phyloP scores from a whole-genome alignment of 208 protist genomes.

The Leishmania braziliensis region DNA sequence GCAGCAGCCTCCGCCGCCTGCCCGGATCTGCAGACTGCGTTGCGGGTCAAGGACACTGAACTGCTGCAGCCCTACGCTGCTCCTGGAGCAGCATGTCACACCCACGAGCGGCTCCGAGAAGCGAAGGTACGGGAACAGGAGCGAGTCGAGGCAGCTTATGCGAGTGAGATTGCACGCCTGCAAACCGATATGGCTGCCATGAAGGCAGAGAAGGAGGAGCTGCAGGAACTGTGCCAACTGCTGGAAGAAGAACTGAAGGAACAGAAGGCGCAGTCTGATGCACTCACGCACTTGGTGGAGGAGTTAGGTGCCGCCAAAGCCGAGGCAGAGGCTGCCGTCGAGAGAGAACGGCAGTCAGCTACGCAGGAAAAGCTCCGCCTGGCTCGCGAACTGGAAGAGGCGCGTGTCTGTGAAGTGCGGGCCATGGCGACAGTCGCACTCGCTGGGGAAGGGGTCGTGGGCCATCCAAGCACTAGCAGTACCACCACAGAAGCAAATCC shows the following conservation, averaged over 20 bases:
- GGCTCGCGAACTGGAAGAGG: slow-evolving; percentile 21
- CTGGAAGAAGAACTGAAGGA: slow-evolving; percentile 46
- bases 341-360: slow-evolving; percentile 3
- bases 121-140: not conserved
- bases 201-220: slow-evolving; percentile 13
- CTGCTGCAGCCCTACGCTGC: not conserved
- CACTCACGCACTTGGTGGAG: slow-evolving; percentile 29
- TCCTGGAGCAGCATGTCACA: not conserved
- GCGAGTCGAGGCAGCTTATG: not conserved
- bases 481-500: not conserved
- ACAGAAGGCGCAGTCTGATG: slow-evolving; percentile 41
- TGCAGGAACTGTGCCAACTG: slow-evolving; percentile 43
- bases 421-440: not conserved
- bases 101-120: not conserved
- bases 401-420: slow-evolving; percentile 11
- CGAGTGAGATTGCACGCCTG: not conserved
- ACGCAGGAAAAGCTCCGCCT: slow-evolving; percentile 16
- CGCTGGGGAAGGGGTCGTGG: not conserved
- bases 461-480: not conserved
- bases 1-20: not conserved
- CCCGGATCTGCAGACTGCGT: not conserved
- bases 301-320: slow-evolving; percentile 26
- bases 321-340: slow-evolving; percentile 21
- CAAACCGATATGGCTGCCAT: not conserved
- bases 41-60: not conserved